Evolutionary conservation across 2,329 filamentous ascomycete species (phyloP).

Genomic region (Cryoendolithus antarcticus): DNA sequence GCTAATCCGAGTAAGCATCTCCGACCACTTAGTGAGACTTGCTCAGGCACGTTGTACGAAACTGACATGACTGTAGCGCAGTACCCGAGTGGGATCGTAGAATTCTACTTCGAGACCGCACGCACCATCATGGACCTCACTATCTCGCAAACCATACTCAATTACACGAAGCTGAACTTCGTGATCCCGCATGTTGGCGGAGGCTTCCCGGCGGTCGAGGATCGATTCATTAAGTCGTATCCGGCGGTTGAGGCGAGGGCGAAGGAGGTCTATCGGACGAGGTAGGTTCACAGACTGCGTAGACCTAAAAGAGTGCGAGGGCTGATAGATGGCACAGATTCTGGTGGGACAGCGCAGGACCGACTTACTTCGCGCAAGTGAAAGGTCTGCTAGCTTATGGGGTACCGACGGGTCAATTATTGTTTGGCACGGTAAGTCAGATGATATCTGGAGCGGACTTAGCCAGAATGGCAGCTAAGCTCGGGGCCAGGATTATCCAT

Average conservation of each 20-base stretch:
- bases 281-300: not conserved
- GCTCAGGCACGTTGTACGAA: too few relatives aligned
- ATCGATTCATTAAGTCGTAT: conserved; percentile 27
- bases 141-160: conserved; percentile 28
- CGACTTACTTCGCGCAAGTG: conserved; percentile 25
- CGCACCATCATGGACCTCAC: conserved; percentile 35
- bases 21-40: too few relatives aligned
- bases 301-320: not conserved
- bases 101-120: conserved; percentile 40
- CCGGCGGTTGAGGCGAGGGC: conserved; percentile 13
- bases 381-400: conserved; percentile 23
- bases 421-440: conserved; percentile 25
- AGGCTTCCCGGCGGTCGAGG: conserved; percentile 28
- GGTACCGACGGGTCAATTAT: conserved; percentile 20
- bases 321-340: conserved; percentile 8
- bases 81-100: conserved; percentile 29
- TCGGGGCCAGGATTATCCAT: conserved; percentile 6
- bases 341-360: conserved; percentile 28
- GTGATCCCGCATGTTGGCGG: conserved; percentile 36
- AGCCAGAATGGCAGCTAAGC: not conserved
- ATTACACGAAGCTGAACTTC: conserved; percentile 32
- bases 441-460: not conserved
- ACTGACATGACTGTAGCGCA: conserved; percentile 1
- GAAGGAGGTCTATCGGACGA: conserved; percentile 6
- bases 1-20: conserved; percentile 13